Evolutionary conservation across 108 stramenopile species (phyloP).

Genomic region (Pseudonitzschia delicatissima): DNA sequence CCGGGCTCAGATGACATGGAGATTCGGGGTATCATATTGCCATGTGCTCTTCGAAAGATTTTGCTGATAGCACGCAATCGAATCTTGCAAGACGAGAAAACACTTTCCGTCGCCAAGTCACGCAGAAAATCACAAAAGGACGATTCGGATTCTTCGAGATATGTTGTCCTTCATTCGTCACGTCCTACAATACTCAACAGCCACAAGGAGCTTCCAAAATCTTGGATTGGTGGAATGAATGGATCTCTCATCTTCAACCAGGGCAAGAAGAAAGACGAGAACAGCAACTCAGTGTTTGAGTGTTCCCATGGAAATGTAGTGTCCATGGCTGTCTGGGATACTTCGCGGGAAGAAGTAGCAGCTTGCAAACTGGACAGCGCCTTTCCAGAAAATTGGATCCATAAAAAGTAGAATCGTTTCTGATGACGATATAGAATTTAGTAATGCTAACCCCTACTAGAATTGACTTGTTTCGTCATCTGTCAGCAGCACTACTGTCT

Average conservation of each 20-base stretch:
- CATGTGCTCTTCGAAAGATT: slow-evolving; percentile 42
- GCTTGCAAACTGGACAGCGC: slow-evolving; percentile 29
- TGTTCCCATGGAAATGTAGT: slow-evolving; percentile 18
- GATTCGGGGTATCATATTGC: slow-evolving; percentile 51
- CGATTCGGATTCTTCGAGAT: slow-evolving; percentile 2
- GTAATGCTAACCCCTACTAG: too few species aligned
- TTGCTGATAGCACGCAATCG: slow-evolving; percentile 14
- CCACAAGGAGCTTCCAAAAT: background rate
- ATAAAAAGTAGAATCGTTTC: too few species aligned
- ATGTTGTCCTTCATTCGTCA: slow-evolving; percentile 6
- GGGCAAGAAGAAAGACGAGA: background rate
- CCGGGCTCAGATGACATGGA: slow-evolving; percentile 23
- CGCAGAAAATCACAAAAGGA: background rate
- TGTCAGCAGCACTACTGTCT: too few species aligned
- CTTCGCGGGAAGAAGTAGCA: slow-evolving; percentile 16
- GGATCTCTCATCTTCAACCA: slow-evolving; percentile 8
- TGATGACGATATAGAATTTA: too few species aligned
- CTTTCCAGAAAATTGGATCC: slow-evolving; percentile 4
- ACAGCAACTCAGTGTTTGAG: background rate
- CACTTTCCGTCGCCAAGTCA: background rate
- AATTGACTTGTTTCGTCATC: too few species aligned
- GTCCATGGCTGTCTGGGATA: slow-evolving; percentile 34
- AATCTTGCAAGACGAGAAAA: slow-evolving; percentile 10
- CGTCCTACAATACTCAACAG: background rate
- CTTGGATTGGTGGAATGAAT: background rate